Conservation (phyloP, 2,329 filamentous ascomycete species). For the Torrubiella hemipterigena region DNA sequence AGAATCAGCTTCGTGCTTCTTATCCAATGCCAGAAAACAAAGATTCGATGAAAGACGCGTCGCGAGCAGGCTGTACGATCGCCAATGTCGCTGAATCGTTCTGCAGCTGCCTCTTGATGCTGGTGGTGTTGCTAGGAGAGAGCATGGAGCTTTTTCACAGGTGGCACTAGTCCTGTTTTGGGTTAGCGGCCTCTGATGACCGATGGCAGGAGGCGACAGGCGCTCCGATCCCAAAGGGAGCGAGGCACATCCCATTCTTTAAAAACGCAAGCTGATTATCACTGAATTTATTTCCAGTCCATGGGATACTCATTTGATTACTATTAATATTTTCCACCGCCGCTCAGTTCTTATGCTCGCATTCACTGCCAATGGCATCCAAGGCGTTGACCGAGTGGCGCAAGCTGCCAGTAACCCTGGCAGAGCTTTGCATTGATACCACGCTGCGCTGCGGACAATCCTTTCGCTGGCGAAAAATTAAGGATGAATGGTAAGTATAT, state of each 20-base stretch:
- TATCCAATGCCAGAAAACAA: no score
- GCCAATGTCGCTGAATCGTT: constrained; percentile 1
- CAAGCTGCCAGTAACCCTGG: constrained; percentile 69
- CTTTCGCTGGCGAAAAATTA: constrained; percentile 84
- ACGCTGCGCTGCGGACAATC: constrained; percentile 92
- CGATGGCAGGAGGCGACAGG: not conserved
- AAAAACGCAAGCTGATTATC: not conserved
- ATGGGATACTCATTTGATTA: no score
- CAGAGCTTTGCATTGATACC: constrained; percentile 88
- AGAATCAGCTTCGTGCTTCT: constrained; percentile 7
- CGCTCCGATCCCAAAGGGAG: no score
- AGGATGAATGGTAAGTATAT: constrained; percentile 61
- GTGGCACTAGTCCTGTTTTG: constrained; percentile 1
- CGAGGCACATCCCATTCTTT: no score
- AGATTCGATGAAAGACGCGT: constrained; percentile 10
- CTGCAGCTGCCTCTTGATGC: constrained; percentile 7
- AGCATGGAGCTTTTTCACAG: constrained; percentile 9
- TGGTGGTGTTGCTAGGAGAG: constrained; percentile 1
- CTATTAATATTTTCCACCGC: no score
- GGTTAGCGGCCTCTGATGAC: not conserved
- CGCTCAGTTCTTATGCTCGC: no score
- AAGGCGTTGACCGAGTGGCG: constrained; percentile 64
- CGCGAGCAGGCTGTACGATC: constrained; percentile 2
- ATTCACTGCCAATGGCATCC: no score
- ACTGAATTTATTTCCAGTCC: no score